Conservation (phyloP, 495 filamentous ascomycete species). For the Penicillium pulvis region DNA sequence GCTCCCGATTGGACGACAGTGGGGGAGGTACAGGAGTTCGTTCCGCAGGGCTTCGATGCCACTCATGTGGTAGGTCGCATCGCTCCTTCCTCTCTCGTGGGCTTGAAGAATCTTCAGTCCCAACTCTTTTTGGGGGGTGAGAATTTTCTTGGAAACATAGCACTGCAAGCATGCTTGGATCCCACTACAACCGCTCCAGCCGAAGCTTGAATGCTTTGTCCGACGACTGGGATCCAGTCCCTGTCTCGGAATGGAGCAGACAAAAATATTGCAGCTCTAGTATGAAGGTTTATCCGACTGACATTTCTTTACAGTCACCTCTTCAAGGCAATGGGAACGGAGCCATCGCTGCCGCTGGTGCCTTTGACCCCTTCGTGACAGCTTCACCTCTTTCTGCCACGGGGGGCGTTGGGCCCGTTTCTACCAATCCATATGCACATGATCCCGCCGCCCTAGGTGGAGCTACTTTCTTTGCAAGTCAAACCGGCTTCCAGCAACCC, state of each 20-base stretch:
- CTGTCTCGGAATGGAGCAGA: neutral
- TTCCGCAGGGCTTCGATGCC: slow-evolving; percentile 73
- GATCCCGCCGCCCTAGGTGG: slow-evolving; percentile 56
- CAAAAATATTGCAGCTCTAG: slow-evolving; percentile 8
- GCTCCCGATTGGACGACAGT: slow-evolving; percentile 52
- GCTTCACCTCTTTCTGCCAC: slow-evolving; percentile 53
- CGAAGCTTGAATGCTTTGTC: slow-evolving; percentile 27
- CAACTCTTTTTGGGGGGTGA: neutral
- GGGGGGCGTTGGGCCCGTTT: slow-evolving; percentile 46
- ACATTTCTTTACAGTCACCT: slow-evolving; percentile 30
- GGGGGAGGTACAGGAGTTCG: slow-evolving; percentile 71
- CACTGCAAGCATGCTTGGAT: slow-evolving; percentile 11
- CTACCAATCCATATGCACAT: slow-evolving; percentile 68
- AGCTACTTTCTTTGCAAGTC: slow-evolving; percentile 57
- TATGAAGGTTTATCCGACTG: slow-evolving; percentile 24
- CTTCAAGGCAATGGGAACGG: slow-evolving; percentile 48
- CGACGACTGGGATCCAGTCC: slow-evolving; percentile 15
- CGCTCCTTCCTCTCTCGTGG: slow-evolving; percentile 12
- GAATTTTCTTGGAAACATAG: neutral
- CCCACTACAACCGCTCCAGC: slow-evolving; percentile 12
- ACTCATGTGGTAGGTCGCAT: slow-evolving; percentile 59
- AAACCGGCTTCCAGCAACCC: slow-evolving; percentile 64
- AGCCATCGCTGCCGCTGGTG: slow-evolving; percentile 31
- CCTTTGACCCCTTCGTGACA: slow-evolving; percentile 65
- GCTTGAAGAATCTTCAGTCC: neutral